Evolutionary conservation across 2,329 filamentous ascomycete species (phyloP).

Genomic region (Calonectria leucothoes): DNA sequence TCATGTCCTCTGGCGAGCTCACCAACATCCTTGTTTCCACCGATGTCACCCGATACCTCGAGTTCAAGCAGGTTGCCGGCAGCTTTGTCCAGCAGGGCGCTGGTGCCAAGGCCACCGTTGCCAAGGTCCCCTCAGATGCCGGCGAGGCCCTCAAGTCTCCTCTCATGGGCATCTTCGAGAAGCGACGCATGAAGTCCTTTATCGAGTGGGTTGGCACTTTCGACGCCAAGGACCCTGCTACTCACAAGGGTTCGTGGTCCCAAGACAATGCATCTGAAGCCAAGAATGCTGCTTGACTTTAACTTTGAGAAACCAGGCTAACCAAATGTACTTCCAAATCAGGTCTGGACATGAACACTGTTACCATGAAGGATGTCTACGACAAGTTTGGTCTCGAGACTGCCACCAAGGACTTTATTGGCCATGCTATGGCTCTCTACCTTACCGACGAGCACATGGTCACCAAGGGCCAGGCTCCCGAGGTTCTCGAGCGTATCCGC

Average conservation of each 20-base stretch:
- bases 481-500: slow-evolving; percentile 90
- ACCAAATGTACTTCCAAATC: slow-evolving; percentile 17
- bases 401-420: slow-evolving; percentile 93
- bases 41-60: slow-evolving; percentile 88
- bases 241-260: slow-evolving; percentile 82
- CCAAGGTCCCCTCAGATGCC: slow-evolving; percentile 96
- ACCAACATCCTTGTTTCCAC: slow-evolving; percentile 99
- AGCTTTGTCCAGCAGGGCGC: slow-evolving; percentile 94
- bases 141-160: slow-evolving; percentile 90
- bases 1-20: slow-evolving; percentile 98
- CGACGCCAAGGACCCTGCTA: slow-evolving; percentile 81
- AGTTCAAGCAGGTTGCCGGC: slow-evolving; percentile 94
- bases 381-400: slow-evolving; percentile 96
- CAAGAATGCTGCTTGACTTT: neutral
- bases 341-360: slow-evolving; percentile 83
- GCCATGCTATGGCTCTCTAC: slow-evolving; percentile 98
- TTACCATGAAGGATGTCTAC: slow-evolving; percentile 98
- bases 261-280: neutral
- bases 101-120: slow-evolving; percentile 87
- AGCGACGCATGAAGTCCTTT: slow-evolving; percentile 96
- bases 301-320: slow-evolving; percentile 11
- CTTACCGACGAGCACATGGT: slow-evolving; percentile 89
- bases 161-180: slow-evolving; percentile 97
- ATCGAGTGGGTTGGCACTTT: slow-evolving; percentile 95
- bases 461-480: slow-evolving; percentile 77